phyloP scores from a whole-genome alignment of 768 basidiomycete genomes.

The Lactifluus volemus region DNA sequence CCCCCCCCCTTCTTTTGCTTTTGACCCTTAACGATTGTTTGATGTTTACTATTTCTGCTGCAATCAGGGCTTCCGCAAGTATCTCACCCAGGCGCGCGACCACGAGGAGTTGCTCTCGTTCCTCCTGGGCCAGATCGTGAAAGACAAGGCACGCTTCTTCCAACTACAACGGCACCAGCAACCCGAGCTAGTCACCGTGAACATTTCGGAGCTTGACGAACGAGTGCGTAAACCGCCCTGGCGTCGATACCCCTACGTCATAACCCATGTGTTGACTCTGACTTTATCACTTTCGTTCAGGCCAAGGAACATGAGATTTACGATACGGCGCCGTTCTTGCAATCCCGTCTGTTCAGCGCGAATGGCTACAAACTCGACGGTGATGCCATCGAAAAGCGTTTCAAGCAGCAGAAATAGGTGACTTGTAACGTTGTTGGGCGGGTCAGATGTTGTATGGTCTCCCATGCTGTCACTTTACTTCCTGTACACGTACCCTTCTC shows the following conservation, averaged over 20 bases:
- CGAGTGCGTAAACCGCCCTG: slow-evolving; percentile 45
- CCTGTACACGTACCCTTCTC: neutral
- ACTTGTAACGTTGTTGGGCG: neutral
- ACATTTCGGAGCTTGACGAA: slow-evolving; percentile 76
- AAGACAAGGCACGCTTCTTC: slow-evolving; percentile 82
- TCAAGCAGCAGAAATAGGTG: slow-evolving; percentile 30
- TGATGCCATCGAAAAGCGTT: slow-evolving; percentile 63
- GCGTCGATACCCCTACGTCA: neutral
- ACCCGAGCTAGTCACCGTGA: slow-evolving; percentile 69
- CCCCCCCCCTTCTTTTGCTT: no score
- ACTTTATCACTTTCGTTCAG: slow-evolving; percentile 31
- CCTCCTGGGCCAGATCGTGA: slow-evolving; percentile 87
- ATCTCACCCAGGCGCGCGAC: slow-evolving; percentile 90
- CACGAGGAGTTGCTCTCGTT: slow-evolving; percentile 94
- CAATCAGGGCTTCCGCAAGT: slow-evolving; percentile 92
- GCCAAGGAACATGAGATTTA: slow-evolving; percentile 97
- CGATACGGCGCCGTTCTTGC: slow-evolving; percentile 79
- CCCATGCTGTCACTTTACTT: neutral
- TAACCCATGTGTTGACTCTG: neutral
- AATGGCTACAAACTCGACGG: slow-evolving; percentile 81
- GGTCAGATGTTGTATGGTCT: neutral
- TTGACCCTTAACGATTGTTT: neutral
- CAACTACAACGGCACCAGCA: slow-evolving; percentile 70
- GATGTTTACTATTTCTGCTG: neutral
- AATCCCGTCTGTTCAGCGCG: slow-evolving; percentile 70